Base-by-base conservation (phyloP, 805 yeast genomes). In the Lipomyces starkeyi region DNA sequence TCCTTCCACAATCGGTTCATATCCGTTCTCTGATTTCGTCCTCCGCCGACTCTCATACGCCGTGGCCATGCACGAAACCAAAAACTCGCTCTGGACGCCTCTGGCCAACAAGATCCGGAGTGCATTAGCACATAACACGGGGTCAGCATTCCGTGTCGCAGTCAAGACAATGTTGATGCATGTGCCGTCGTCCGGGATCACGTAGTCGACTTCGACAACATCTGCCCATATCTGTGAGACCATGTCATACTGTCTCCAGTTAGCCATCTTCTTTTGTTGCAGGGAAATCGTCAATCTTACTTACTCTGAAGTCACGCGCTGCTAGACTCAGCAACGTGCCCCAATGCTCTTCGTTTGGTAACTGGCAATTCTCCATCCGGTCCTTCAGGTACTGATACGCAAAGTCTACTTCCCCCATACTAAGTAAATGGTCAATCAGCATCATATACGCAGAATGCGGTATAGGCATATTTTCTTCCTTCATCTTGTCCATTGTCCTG, bases 101-200 rank as follows among this genome's bases (percentile, higher is more conserved):
- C 49, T 17, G 3, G 49, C 56, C n/a, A 25, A 7, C 8, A 53
- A 29, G n/a, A 53, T 29, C 34, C 56, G 56, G 7, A 53, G 34
- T 17, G 34, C 56, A 11, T 11, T 53, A 22, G 34, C 34, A 14
- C 56, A 53, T 53, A 53, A 29, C 9, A 14, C 32, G 1, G 56
- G 56, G 22, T 53, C 56, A 17, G 8, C 32, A 29, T 53, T n/a
- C 9, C 56, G 56, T 29, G 56, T 13, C 34, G 56, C 29, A 3
- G 56, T 29, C n/a, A 53, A n/a, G 34, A 25, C 56, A 29, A 29
- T 25, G 56, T 53, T 53, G 35, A 53, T 53, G 56, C 56, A 53
- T 3, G 56, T 53, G 27, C 56, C 56, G 56, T 53, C 56, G n/a
- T 53, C 56, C 7, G 56, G 56, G 34, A 53, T 17, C n/a, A 53